Conservation (phyloP, 805 yeast species). For the Yarrowia osloensis region DNA sequence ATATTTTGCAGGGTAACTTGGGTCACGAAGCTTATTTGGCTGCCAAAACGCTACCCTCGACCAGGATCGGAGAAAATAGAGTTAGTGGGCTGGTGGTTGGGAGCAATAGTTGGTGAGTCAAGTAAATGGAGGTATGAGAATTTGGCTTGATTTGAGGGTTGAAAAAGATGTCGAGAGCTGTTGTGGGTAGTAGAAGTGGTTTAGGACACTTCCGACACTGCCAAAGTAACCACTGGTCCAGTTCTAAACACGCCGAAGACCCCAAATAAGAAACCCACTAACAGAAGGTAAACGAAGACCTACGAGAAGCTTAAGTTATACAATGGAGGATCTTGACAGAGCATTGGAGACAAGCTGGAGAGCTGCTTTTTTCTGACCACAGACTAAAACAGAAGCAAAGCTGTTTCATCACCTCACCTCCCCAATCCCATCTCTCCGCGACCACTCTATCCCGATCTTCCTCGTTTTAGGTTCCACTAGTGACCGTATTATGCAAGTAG, state of each 20-base stretch:
- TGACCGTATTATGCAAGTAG: conserved; percentile 2
- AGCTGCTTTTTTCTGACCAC: too few relatives aligned
- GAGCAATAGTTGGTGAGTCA: not conserved
- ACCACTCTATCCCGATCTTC: not conserved
- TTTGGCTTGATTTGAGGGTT: not conserved
- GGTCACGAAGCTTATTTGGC: not conserved
- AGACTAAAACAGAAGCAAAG: too few relatives aligned
- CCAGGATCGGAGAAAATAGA: not conserved
- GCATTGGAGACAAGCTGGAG: not conserved
- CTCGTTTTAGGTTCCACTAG: not conserved
- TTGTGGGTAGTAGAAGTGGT: too few relatives aligned
- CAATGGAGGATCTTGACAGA: not conserved
- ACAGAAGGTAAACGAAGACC: too few relatives aligned
- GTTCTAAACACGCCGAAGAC: too few relatives aligned
- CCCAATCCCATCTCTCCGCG: too few relatives aligned
- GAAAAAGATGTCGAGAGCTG: too few relatives aligned
- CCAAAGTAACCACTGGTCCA: too few relatives aligned
- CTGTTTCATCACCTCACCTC: too few relatives aligned
- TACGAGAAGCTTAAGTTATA: not conserved
- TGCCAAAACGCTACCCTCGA: not conserved
- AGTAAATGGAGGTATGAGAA: not conserved
- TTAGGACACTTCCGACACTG: too few relatives aligned
- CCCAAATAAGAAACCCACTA: not conserved
- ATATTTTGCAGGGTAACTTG: not conserved
- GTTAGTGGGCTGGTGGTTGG: not conserved